These are phyloP conservation scores for Chernovozyma aurita DNA, from an alignment of 1,139 yeast species.

Conservation along the genomic window DNA sequence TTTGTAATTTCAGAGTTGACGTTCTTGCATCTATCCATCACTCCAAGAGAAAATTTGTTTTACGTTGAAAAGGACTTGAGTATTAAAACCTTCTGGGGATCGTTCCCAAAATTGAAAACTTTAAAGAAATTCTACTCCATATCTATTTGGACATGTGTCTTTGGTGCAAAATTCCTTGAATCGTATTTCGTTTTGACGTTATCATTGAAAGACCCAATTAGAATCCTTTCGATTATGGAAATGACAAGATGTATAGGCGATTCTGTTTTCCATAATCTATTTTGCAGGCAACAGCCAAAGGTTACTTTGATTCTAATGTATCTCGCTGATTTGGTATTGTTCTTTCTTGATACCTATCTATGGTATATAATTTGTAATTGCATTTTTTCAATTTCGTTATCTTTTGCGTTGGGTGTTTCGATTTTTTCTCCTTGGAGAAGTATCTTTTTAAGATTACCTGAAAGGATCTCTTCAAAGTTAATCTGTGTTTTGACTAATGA, in stretches of 20 bases:
- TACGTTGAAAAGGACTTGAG: slow-evolving; percentile 7
- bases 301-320: slow-evolving; percentile 53
- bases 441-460: slow-evolving; percentile 69
- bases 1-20: slow-evolving; percentile 58
- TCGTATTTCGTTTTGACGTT: slow-evolving; percentile 78
- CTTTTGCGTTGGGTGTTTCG: slow-evolving; percentile 73
- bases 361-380: slow-evolving; percentile 88
- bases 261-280: slow-evolving; percentile 35
- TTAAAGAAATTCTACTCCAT: slow-evolving; percentile 55
- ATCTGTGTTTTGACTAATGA: slow-evolving; percentile 33
- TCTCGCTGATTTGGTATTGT: slow-evolving; percentile 65
- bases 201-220: slow-evolving; percentile 73
- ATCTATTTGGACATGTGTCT: slow-evolving; percentile 64
- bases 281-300: slow-evolving; percentile 61
- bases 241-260: slow-evolving; percentile 65
- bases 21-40: slow-evolving; percentile 53
- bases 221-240: slow-evolving; percentile 58
- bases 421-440: slow-evolving; percentile 86
- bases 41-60: slow-evolving; percentile 45
- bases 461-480: slow-evolving; percentile 64
- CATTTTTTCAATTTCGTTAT: slow-evolving; percentile 62
- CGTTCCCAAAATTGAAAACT: slow-evolving; percentile 50
- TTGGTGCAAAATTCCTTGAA: slow-evolving; percentile 69
- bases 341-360: slow-evolving; percentile 79
- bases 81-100: slow-evolving; percentile 35